Conservation (phyloP, 2,329 filamentous ascomycete species). For the Epichloe sp. region DNA sequence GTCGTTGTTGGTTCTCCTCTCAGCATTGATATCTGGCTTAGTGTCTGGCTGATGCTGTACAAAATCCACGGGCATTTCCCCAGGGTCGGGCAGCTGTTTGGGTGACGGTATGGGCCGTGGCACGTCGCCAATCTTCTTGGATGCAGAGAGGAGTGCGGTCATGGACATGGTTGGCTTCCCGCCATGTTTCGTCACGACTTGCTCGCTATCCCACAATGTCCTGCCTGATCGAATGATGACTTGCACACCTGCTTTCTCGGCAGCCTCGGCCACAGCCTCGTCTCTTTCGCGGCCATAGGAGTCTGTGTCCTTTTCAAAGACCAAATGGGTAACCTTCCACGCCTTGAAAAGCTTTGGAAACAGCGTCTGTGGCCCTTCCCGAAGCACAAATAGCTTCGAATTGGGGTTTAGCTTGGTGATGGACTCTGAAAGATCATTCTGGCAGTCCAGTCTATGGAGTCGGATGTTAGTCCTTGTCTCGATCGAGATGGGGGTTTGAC, state of each 20-base stretch:
- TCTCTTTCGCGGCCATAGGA: constrained; percentile 56
- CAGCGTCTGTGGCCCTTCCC: constrained; percentile 59
- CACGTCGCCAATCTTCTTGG: constrained; percentile 48
- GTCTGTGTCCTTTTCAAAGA: constrained; percentile 71
- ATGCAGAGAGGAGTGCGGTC: constrained; percentile 49
- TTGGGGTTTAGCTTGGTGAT: constrained; percentile 57
- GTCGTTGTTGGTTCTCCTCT: constrained; percentile 39
- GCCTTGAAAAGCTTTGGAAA: constrained; percentile 59
- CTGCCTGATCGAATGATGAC: constrained; percentile 52
- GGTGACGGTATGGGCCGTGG: constrained; percentile 49
- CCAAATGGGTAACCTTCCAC: constrained; percentile 63
- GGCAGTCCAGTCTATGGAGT: constrained; percentile 49
- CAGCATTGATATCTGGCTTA: constrained; percentile 47
- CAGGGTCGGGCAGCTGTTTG: constrained; percentile 47
- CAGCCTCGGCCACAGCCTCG: constrained; percentile 41
- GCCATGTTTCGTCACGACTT: constrained; percentile 49
- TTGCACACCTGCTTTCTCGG: constrained; percentile 50
- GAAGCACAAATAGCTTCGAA: constrained; percentile 57
- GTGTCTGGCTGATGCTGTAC: constrained; percentile 38
- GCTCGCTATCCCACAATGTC: constrained; percentile 62
- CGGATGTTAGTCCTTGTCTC: not conserved
- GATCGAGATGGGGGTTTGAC: not conserved
- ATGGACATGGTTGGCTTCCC: constrained; percentile 67
- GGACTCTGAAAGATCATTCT: constrained; percentile 53
- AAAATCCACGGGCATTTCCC: constrained; percentile 45